These are phyloP conservation scores for Lojkania enalia DNA, from an alignment of 2,329 filamentous ascomycete species.

Conservation along the genomic window DNA sequence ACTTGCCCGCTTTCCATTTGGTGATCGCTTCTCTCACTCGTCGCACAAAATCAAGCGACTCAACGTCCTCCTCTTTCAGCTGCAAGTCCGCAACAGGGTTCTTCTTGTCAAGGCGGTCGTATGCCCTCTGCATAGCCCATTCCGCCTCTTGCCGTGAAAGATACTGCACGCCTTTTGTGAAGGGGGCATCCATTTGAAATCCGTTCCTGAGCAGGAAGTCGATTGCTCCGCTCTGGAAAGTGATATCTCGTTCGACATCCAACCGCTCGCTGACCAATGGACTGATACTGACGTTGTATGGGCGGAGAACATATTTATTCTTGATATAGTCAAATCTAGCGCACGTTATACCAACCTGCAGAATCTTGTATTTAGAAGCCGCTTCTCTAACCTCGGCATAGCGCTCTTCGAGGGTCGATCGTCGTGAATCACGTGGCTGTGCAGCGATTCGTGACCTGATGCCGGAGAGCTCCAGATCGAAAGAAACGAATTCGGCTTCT, in stretches of 20 bases:
- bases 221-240: constrained; percentile 61
- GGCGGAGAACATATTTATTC: constrained; percentile 59
- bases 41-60: constrained; percentile 57
- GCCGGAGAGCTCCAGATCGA: constrained; percentile 70
- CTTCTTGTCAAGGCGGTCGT: constrained; percentile 47
- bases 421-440: constrained; percentile 39
- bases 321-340: constrained; percentile 58
- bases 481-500: constrained; percentile 62
- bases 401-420: constrained; percentile 60
- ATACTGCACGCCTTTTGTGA: constrained; percentile 62
- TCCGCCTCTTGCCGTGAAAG: constrained; percentile 63
- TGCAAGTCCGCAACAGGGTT: constrained; percentile 49
- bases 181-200: constrained; percentile 62
- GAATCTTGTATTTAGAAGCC: constrained; percentile 65
- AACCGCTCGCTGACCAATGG: constrained; percentile 59
- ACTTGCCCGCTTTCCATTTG: constrained; percentile 47
- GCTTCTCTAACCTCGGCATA: constrained; percentile 64
- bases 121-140: constrained; percentile 50
- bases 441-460: constrained; percentile 52
- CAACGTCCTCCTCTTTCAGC: constrained; percentile 56
- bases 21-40: constrained; percentile 51
- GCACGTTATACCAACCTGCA: constrained; percentile 69
- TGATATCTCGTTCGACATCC: constrained; percentile 63
- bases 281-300: constrained; percentile 67
- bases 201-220: constrained; percentile 63